Percentiles rank a stretch among this genome's conserved stretches.
Evolutionary conservation across 192 early-diverging fungal species (phyloP).

Genomic region (Entomortierella lignicola): DNA sequence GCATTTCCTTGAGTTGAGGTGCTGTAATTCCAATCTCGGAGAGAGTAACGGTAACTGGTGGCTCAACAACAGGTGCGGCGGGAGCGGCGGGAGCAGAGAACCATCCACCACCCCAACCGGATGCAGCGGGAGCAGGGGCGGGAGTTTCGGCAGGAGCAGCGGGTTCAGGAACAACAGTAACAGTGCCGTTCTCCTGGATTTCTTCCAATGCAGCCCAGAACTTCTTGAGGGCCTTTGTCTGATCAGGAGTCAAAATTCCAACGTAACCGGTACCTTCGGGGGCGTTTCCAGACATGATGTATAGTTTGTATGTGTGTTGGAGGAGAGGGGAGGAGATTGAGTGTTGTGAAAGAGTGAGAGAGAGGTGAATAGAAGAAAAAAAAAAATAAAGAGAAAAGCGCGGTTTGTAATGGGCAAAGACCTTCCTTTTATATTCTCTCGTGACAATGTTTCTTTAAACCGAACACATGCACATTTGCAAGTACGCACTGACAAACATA

Average conservation of each 20-base stretch:
- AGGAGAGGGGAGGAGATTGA: not conserved
- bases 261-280: slow-evolving; percentile 44
- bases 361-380: not conserved
- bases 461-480: not conserved
- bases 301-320: not conserved
- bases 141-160: slow-evolving; percentile 11
- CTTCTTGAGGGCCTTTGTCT: slow-evolving; percentile 30
- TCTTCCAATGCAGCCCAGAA: slow-evolving; percentile 31
- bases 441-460: not conserved
- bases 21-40: slow-evolving; percentile 28
- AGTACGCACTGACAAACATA: not conserved
- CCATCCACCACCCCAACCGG: slow-evolving; percentile 37
- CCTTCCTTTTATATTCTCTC: not conserved
- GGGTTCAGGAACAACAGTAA: slow-evolving; percentile 23
- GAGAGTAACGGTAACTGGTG: slow-evolving; percentile 24
- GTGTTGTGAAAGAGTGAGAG: not conserved
- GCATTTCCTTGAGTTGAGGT: not conserved
- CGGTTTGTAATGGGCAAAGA: not conserved
- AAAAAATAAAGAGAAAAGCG: not conserved
- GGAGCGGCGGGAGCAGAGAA: slow-evolving; percentile 21
- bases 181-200: slow-evolving; percentile 33
- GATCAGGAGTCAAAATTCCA: slow-evolving; percentile 40
- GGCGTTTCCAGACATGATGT: slow-evolving; percentile 24
- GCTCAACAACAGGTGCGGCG: slow-evolving; percentile 27
- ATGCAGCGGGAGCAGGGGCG: slow-evolving; percentile 5